These are phyloP conservation scores for Eucalyptus leucophloia DNA, from an alignment of 345 rosid species.

Conservation along the genomic window DNA sequence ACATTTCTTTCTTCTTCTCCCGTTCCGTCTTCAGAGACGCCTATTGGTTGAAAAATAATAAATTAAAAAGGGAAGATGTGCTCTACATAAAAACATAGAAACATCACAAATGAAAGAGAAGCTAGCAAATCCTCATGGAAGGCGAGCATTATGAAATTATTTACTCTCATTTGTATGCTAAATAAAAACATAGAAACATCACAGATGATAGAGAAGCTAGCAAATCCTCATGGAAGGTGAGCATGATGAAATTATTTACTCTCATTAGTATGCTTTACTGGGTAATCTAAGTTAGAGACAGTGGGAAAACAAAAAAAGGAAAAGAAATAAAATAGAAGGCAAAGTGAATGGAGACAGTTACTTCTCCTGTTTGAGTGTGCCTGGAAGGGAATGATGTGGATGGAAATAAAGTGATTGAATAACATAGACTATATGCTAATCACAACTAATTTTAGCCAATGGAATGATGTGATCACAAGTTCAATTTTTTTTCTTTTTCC, in stretches of 20 bases:
- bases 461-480: neutral
- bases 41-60: slow-evolving; percentile 5
- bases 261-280: neutral
- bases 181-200: neutral
- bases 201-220: neutral
- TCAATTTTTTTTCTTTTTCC: neutral
- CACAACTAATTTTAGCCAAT: neutral
- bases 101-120: neutral
- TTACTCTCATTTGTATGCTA: neutral
- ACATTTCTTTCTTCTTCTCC: slow-evolving; percentile 86
- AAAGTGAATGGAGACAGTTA: neutral
- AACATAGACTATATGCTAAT: neutral
- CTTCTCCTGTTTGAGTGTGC: neutral
- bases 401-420: neutral
- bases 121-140: neutral
- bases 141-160: neutral
- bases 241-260: neutral
- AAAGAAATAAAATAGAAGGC: neutral
- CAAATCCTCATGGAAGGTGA: neutral
- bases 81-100: neutral
- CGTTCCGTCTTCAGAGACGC: slow-evolving; percentile 66
- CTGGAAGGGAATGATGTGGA: neutral
- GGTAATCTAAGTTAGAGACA: neutral
- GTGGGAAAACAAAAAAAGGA: neutral
- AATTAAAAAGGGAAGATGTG: neutral